These are phyloP conservation scores for Saxophila tyrrhenica DNA, from an alignment of 495 filamentous ascomycete species.

Conservation along the genomic window DNA sequence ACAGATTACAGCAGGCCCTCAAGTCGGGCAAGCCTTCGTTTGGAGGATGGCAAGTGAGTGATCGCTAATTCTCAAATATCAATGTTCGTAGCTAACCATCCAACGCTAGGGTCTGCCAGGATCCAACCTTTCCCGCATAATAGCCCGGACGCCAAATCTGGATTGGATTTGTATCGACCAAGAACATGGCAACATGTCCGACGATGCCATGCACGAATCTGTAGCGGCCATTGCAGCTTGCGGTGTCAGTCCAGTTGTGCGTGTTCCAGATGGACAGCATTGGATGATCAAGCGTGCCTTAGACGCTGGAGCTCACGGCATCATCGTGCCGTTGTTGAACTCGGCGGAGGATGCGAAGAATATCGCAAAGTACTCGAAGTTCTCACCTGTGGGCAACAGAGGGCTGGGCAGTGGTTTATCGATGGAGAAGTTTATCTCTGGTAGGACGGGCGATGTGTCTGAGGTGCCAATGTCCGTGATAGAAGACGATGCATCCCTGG, in stretches of 20 bases:
- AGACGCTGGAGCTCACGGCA: constrained; percentile 32
- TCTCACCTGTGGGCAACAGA: constrained; percentile 28
- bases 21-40: constrained; percentile 45
- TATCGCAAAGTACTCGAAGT: constrained; percentile 31
- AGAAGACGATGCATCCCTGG: no score
- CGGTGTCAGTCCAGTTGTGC: constrained; percentile 29
- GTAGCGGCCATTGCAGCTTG: constrained; percentile 43
- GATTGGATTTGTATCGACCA: constrained; percentile 70
- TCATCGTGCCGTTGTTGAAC: constrained; percentile 33
- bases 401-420: constrained; percentile 35
- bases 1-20: constrained; percentile 50
- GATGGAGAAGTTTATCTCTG: constrained; percentile 46
- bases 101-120: constrained; percentile 56
- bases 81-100: constrained; percentile 28
- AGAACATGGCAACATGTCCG: constrained; percentile 66
- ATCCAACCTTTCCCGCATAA: constrained; percentile 52
- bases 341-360: constrained; percentile 26
- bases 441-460: constrained; percentile 22
- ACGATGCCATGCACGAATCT: constrained; percentile 73
- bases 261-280: constrained; percentile 31
- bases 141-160: constrained; percentile 51
- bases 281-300: constrained; percentile 37
- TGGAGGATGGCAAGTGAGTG: constrained; percentile 40
- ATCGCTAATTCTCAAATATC: neutral
- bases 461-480: constrained; percentile 35